Conservation (phyloP, 768 basidiomycete genomes). For the Lactarius pseudohatsudake region DNA sequence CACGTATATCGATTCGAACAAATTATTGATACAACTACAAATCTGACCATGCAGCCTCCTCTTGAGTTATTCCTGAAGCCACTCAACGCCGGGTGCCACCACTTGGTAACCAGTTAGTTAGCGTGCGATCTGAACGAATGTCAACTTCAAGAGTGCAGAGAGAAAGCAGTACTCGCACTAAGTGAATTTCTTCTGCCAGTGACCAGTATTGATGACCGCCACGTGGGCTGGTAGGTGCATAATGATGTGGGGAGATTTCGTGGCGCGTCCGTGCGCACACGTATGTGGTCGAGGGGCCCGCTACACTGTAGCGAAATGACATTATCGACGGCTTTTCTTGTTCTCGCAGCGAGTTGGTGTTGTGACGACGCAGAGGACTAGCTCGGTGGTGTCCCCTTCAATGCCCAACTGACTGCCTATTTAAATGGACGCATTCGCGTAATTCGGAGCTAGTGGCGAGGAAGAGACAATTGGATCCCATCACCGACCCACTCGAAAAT, state of each 20-base stretch:
- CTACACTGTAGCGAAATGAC: constrained; percentile 25
- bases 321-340: background rate
- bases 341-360: background rate
- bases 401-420: background rate
- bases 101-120: no score
- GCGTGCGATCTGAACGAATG: background rate
- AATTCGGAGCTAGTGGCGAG: background rate
- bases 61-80: background rate
- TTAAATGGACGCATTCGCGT: constrained; percentile 1
- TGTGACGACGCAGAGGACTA: background rate
- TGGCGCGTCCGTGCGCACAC: constrained; percentile 1
- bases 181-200: background rate
- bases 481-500: background rate
- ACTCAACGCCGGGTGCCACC: background rate
- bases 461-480: constrained; percentile 8
- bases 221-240: background rate
- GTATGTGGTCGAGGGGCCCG: constrained; percentile 27
- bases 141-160: background rate
- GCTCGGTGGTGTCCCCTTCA: background rate
- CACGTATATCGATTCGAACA: background rate
- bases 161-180: background rate
- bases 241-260: background rate
- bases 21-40: background rate
- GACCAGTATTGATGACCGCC: background rate
- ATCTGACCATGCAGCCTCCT: background rate